Base-by-base conservation (phyloP, 2,329 filamentous ascomycete species). In the Alternaria sp. region DNA sequence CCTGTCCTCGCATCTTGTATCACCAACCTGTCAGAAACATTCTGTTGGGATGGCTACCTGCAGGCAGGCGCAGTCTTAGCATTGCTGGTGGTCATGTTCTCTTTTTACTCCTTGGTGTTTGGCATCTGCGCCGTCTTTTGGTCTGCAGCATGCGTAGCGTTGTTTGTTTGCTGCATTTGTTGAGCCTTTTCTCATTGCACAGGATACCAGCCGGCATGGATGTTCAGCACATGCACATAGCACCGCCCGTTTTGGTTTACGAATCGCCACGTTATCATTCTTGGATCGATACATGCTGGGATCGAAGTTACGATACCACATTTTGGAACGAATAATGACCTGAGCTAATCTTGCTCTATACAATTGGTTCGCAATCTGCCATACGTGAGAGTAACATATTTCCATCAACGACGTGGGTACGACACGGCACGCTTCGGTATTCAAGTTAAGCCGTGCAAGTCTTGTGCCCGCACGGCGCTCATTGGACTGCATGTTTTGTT, bases 151-250 rank as follows among this genome's bases (percentile, higher is more conserved):
- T 72, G 67, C 71, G 72, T 69, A 65, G 63, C 67, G 54, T 64
- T 63, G 57, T 63, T 56, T 67, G 71, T 71, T 75, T 73, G 68
- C 65, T 73, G 62, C 62, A 55, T 70, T 67, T 66, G 50, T 61
- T 63, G 55, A 62, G 54, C 28, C 13, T 30, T 58, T 32, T 40
- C 25, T 54, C 21, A 32, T 46, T 54, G 44, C 49, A 21, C 61
- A 60, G 57, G 43, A 59, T 62, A 52, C 50, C 56, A 55, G 43
- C 26, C 59, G 40, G 40, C 47, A 32, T 47, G 59, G 55, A 50
- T 40, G 28, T 51, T 49, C 43, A 26, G 43, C 12, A 44, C 49
- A 36, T 62, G 45, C 45, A 28, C 40, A 21, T 45, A 23, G 23
- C 36, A 25, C 59, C n/a, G 43, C 54, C 32, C 36, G 26, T 57